Evolutionary conservation across 108 stramenopile genomes (phyloP), one percentile per base, ranked within the genome.

Genomic region (Halocafeteria seosinensis): DNA sequence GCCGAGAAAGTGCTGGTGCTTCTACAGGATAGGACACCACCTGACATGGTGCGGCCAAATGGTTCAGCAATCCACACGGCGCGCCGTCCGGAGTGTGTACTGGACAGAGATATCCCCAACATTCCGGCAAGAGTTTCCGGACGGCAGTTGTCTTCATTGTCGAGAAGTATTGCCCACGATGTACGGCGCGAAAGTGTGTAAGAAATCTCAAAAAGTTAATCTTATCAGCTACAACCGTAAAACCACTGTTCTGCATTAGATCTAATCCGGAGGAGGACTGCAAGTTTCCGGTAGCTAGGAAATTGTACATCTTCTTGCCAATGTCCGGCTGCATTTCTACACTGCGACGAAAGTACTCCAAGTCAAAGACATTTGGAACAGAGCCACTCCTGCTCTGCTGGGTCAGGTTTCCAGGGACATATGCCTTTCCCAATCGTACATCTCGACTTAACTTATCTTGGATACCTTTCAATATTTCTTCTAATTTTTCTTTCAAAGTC

Each of bases 81-180:
- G 89, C 85, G 6, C 96, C 96, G 78, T 98, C 96, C 0, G 96
- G 96, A 24, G 96, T 98, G 75, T 98, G 96, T 28, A 98, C 96
- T 17, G 96, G 96, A 76, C 96, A 98, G 32, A 98, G 70, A 65
- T 92, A 98, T 9, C 94, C 93, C 92, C 93, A 98, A 64, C 89
- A 87, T 66, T 95, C 97, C 1, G 94, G 94, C 35, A 98, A 79
- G 34, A 98, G 80, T 66, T 97, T 93, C 25, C 97, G 78, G 37
- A 98, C 97, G 6, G 91, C 85, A 0, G 97, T 98, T 29, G 94
- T 98, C 68, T 95, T 98, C 97, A 98, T 98, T 68, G 90, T 88
- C 76, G 91, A 92, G 73, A 94, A 97, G 72, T 94, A 98, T 62
- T 93, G 91, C 23, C 97, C 97, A 37, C 97, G 85, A 72, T 98